Conservation (phyloP, 2,329 filamentous ascomycete species). For the Macroventuria anomochaeta region DNA sequence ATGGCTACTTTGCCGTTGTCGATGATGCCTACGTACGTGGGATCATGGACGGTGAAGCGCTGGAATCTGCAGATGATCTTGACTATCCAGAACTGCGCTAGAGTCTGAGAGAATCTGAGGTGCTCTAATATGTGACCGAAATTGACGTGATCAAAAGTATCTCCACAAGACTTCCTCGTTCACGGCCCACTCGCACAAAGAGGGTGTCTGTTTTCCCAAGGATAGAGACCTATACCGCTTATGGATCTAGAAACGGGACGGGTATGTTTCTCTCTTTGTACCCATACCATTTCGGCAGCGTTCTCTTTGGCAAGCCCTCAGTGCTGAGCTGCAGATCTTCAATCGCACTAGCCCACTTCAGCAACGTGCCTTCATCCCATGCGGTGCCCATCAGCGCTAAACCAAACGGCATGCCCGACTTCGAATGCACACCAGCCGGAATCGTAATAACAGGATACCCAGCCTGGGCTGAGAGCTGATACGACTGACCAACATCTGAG, state of each 20-base stretch:
- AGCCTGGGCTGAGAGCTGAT: constrained; percentile 75
- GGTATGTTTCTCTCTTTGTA: constrained; percentile 51
- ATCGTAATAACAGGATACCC: constrained; percentile 76
- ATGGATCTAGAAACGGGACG: constrained; percentile 18
- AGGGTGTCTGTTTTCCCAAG: too few species aligned
- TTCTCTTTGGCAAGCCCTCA: constrained; percentile 28
- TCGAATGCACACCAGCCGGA: constrained; percentile 64
- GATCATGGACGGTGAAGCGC: constrained; percentile 11
- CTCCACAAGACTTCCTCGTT: not conserved
- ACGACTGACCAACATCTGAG: constrained; percentile 70
- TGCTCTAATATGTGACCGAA: not conserved
- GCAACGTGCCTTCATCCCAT: constrained; percentile 64
- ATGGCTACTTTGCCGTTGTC: not conserved
- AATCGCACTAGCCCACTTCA: constrained; percentile 64
- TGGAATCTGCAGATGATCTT: not conserved
- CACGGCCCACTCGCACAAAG: not conserved
- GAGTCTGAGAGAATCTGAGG: not conserved
- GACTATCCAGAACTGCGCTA: constrained; percentile 1
- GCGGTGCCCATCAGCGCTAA: constrained; percentile 63
- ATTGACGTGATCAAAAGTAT: too few species aligned
- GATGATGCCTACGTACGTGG: constrained; percentile 12
- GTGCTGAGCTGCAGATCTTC: constrained; percentile 48
- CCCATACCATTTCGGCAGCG: constrained; percentile 47
- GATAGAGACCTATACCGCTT: too few species aligned
- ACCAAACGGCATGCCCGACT: constrained; percentile 55